Percentiles rank a stretch among this genome's conserved stretches.
phyloP scores from a whole-genome alignment of 1,139 yeast species.

The Geotrichum restrictum region DNA sequence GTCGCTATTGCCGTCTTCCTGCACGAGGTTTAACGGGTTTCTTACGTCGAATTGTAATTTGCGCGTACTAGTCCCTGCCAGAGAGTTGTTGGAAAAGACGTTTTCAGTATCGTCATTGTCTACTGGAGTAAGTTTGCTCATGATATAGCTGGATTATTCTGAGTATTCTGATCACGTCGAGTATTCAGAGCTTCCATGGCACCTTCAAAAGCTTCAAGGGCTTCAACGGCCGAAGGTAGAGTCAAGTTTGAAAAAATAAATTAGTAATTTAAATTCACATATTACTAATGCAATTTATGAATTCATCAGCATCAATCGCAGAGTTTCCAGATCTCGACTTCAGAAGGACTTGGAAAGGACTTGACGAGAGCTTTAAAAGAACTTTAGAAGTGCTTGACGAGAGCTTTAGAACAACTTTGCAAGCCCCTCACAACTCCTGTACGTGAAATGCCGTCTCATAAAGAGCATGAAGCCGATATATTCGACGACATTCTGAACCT shows the following conservation, averaged over 20 bases:
- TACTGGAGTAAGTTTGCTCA: neutral
- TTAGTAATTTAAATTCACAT: no score
- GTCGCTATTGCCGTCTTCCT: slow-evolving; percentile 23
- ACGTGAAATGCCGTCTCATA: slow-evolving; percentile 5
- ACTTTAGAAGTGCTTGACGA: no score
- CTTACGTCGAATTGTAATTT: slow-evolving; percentile 24
- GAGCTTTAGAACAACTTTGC: no score
- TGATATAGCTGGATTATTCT: neutral
- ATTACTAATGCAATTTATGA: no score
- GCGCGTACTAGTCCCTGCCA: neutral
- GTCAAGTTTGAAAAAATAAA: neutral
- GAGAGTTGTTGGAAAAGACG: neutral
- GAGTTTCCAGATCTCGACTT: no score
- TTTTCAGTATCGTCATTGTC: neutral
- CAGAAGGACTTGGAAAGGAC: no score
- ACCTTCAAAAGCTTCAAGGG: no score
- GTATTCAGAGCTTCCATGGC: no score
- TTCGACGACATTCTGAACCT: slow-evolving; percentile 51
- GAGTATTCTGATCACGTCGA: no score
- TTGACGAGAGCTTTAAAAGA: no score
- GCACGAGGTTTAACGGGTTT: slow-evolving; percentile 30
- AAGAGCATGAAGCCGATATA: slow-evolving; percentile 27
- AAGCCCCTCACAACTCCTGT: no score
- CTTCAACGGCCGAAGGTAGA: neutral
- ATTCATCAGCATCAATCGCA: no score